Conservation (phyloP, 805 yeast genomes). For the Pichia nanzhaoensis region DNA sequence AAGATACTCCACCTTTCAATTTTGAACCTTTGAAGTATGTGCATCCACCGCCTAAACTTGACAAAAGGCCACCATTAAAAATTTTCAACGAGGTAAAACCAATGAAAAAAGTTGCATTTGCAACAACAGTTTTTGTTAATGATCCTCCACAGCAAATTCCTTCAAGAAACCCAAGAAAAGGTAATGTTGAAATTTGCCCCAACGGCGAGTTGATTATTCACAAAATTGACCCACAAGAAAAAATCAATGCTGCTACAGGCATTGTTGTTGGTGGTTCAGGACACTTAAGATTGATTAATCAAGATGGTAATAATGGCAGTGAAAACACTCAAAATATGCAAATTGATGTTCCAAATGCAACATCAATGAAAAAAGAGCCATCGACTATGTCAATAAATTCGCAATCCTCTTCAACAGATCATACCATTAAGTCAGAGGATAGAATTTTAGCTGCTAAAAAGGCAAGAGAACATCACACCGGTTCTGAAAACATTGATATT, state of each 20-base stretch:
- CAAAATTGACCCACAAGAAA: conserved; percentile 28
- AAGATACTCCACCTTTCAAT: conserved; percentile 18
- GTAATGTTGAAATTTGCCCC: conserved; percentile 48
- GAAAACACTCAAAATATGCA: conserved; percentile 16
- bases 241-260: conserved; percentile 46
- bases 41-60: conserved; percentile 26
- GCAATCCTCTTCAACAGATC: conserved; percentile 17
- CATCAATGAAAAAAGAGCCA: conserved; percentile 17
- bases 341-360: conserved; percentile 15
- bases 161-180: conserved; percentile 71
- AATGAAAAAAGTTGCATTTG: conserved; percentile 67
- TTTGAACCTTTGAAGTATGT: conserved; percentile 19
- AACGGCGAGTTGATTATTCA: conserved; percentile 32
- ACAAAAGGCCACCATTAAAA: conserved; percentile 26
- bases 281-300: conserved; percentile 41
- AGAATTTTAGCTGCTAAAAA: conserved; percentile 26
- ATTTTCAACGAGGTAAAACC: conserved; percentile 25
- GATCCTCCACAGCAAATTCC: conserved; percentile 97
- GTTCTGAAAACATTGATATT: conserved; percentile 18
- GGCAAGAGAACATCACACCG: conserved; percentile 20
- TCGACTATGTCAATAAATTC: conserved; percentile 17
- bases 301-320: conserved; percentile 9
- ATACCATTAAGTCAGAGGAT: conserved; percentile 27
- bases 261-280: conserved; percentile 78
- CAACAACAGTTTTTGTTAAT: conserved; percentile 58